Conservation (phyloP, 2,329 filamentous ascomycete genomes). For the Aureobasidium sp. region DNA sequence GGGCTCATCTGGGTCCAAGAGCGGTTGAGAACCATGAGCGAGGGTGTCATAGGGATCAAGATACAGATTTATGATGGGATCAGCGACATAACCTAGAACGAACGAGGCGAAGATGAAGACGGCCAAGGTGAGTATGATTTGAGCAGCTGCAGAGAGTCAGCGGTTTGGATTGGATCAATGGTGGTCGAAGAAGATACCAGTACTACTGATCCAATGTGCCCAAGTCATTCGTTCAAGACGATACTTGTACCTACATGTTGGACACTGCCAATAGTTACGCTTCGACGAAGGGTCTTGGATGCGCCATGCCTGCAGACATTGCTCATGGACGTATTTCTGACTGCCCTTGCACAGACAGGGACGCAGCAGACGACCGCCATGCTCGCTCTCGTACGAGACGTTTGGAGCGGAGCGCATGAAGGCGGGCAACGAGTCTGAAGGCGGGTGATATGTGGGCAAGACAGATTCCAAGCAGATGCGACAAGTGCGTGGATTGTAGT, state of each 20-base stretch:
- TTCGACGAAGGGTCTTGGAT: slow-evolving; percentile 59
- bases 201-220: slow-evolving; percentile 54
- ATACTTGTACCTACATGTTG: slow-evolving; percentile 81
- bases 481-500: slow-evolving; percentile 69
- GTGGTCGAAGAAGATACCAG: slow-evolving; percentile 28
- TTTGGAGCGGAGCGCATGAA: slow-evolving; percentile 48
- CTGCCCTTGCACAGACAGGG: slow-evolving; percentile 93
- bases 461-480: slow-evolving; percentile 81
- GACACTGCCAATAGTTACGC: slow-evolving; percentile 78
- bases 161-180: background rate
- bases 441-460: slow-evolving; percentile 47
- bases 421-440: slow-evolving; percentile 45
- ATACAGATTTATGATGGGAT: slow-evolving; percentile 86
- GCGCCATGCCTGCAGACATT: slow-evolving; percentile 78
- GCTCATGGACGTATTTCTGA: slow-evolving; percentile 89
- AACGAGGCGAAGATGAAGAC: slow-evolving; percentile 72
- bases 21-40: slow-evolving; percentile 18
- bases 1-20: slow-evolving; percentile 41
- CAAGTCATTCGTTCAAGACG: slow-evolving; percentile 68
- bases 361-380: slow-evolving; percentile 70
- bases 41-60: slow-evolving; percentile 58
- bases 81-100: slow-evolving; percentile 79
- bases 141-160: slow-evolving; percentile 45
- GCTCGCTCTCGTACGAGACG: slow-evolving; percentile 67
- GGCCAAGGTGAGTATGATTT: slow-evolving; percentile 61